Evolutionary conservation across 768 basidiomycete species (phyloP), one percentile per base, ranked within the genome.

Genomic region (Leucosporidium creatinivorum): DNA sequence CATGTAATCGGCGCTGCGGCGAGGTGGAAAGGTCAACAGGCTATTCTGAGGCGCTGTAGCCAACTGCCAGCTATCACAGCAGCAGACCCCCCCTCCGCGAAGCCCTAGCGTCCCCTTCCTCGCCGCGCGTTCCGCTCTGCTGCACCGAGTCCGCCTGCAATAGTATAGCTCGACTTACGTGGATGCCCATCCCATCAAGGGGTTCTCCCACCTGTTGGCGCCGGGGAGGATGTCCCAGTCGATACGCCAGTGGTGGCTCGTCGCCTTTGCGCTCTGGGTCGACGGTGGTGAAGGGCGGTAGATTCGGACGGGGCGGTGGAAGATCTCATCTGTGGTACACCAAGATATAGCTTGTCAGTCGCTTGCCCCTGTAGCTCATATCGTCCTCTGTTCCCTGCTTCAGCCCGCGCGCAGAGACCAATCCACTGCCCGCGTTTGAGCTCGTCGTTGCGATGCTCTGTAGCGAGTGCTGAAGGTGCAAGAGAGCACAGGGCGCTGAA

Each of bases 201-300:
- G 91, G 76, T 98, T 99, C 83, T 97, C 93, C 94, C 94, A 99
- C 61, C 94, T 84, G 18, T 90, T 92, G 33, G 84, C 86, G 44
- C 93, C 91, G 66, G 85, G 85, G n/a, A 97, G 81, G 65, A 86
- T 86, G 75, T 98, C 94, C 82, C 87, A 98, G 79, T 98, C 94
- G 75, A 99, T 85, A 71, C 91, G 82, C 94, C 94, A 99, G 74
- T 88, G 86, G 72, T 88, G 84, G 17, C 85, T 84, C 79, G 93
- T 93, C 61, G 85, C 86, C 51, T 86, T 83, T 58, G 91, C 94
- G 62, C 91, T 93, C 79, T 97, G 93, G 86, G 94, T 97, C 4
- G 93, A 93, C 73, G 74, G 62, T 65, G 89, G 87, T 8, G 93
- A 87, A 3, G 93, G 91, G 77, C 92, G 88, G 80, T 86, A 99